Base-by-base conservation (phyloP, 345 rosid genomes). In the Eucalyptus cladocalyx region DNA sequence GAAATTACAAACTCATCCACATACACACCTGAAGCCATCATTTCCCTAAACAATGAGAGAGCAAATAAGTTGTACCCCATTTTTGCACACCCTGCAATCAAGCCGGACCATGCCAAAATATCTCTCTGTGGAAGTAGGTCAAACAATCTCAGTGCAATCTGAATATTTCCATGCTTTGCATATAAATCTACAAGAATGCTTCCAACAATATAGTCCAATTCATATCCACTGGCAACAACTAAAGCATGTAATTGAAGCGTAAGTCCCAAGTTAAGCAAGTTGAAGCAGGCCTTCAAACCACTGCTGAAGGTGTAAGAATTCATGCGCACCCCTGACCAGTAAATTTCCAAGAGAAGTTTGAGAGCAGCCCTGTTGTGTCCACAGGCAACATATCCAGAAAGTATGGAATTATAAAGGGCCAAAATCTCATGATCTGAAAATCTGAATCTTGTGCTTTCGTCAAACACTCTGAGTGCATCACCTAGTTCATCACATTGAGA, bases 191-290 rank as follows among this genome's bases (percentile, higher is more conserved):
- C 89, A 80, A 95, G 94, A 92, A 94, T 91, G 93, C 96, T 95
- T 85, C 97, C 95, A 65, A 94, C 93, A n/a, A 93, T 88, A 86
- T 88, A 92, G 92, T 96, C 96, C 45, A 93, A 91, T 87, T 92
- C 97, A 88, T 92, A 92, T 32, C 97, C 96, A 49, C 93, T 91
- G 24, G 91, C 87, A 88, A 94, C 92, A 88, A 93, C 90, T 87
- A 95, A 90, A 90, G 94, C 93, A 91, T 96, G 96, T 72, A 95
- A 95, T 90, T 96, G 97, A 92, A 90, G 91, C 87, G 96, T 96
- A 8, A 95, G 90, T 92, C 93, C 92, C 62, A 90, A 87, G 90
- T 88, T 92, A 56, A 89, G 89, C 93, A 94, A 88, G 93, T 93
- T 94, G 91, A 93, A 83, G 92, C 96, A 95, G 58, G 95, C 89